Conservation (phyloP, 169 alveolate genomes). For the Cytauxzoon felis region DNA sequence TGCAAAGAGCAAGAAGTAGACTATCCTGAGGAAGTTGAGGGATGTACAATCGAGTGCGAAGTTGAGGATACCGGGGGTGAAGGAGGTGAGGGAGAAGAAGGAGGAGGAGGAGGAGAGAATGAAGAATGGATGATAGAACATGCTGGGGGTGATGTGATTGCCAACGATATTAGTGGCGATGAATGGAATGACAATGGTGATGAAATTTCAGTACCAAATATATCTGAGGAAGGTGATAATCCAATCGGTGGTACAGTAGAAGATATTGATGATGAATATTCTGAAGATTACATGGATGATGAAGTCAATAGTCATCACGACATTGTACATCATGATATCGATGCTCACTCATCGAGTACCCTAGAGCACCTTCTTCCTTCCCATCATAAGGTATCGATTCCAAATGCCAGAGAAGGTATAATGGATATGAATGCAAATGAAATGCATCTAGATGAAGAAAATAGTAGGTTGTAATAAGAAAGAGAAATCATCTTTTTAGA, state of each 20-base stretch:
- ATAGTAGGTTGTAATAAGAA: too few relatives aligned
- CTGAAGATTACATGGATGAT: not conserved
- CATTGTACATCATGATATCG: not conserved
- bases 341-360: too few relatives aligned
- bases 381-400: too few relatives aligned
- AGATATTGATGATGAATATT: not conserved
- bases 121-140: not conserved
- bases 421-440: too few relatives aligned
- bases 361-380: too few relatives aligned
- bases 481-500: too few relatives aligned
- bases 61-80: not conserved
- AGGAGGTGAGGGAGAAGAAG: slow-evolving; percentile 5
- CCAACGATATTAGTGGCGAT: not conserved
- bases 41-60: slow-evolving; percentile 24
- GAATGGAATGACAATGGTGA: not conserved
- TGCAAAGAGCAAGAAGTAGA: slow-evolving; percentile 36
- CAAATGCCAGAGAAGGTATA: too few relatives aligned
- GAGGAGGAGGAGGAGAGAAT: not conserved
- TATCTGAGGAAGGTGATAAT: not conserved
- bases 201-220: too few relatives aligned
- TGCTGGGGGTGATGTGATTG: not conserved
- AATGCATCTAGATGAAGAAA: too few relatives aligned
- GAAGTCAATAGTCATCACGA: not conserved
- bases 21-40: slow-evolving; percentile 21
- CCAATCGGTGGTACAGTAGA: not conserved